These are phyloP conservation scores for Lasiosphaeria miniovina DNA, from an alignment of 495 filamentous ascomycete species.

Conservation along the genomic window DNA sequence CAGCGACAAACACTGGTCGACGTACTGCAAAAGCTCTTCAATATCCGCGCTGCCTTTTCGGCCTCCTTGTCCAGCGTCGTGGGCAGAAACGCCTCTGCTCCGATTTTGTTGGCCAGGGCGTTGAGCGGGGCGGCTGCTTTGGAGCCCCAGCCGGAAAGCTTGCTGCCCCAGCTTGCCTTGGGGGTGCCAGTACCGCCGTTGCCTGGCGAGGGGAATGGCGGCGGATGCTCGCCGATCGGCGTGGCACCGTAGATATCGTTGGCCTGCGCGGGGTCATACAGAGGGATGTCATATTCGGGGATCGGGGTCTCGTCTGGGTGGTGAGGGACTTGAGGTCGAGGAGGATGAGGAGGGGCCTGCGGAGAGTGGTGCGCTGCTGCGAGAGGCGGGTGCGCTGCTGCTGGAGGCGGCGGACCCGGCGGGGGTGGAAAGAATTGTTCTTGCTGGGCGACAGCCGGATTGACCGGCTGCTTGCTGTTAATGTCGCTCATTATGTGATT, in stretches of 20 bases:
- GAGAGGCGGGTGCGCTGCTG: conserved; percentile 15
- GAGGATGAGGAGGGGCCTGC: background rate
- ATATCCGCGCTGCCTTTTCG: conserved; percentile 80
- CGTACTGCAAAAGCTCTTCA: conserved; percentile 74
- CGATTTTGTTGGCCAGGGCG: conserved; percentile 58
- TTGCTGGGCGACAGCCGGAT: conserved; percentile 12
- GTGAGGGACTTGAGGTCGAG: conserved; percentile 1
- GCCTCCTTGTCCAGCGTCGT: conserved; percentile 76
- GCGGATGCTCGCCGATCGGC: conserved; percentile 24
- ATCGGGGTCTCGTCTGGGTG: conserved; percentile 30
- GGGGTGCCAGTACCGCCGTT: conserved; percentile 13
- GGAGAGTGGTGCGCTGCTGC: conserved; percentile 6
- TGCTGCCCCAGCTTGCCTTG: conserved; percentile 26
- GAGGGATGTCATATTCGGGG: conserved; percentile 28
- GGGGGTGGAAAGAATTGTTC: conserved; percentile 25
- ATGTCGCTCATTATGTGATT: conserved; percentile 16
- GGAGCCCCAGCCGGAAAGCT: conserved; percentile 26
- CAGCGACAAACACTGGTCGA: background rate
- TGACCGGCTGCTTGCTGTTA: conserved; percentile 16
- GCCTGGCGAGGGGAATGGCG: conserved; percentile 13
- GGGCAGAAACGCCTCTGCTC: conserved; percentile 70
- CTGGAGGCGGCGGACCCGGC: conserved; percentile 16
- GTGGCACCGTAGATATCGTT: conserved; percentile 30
- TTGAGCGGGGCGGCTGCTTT: conserved; percentile 62
- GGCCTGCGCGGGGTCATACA: conserved; percentile 26